These are phyloP conservation scores for Suillus luteus DNA, from an alignment of 768 basidiomycete species.

Conservation along the genomic window DNA sequence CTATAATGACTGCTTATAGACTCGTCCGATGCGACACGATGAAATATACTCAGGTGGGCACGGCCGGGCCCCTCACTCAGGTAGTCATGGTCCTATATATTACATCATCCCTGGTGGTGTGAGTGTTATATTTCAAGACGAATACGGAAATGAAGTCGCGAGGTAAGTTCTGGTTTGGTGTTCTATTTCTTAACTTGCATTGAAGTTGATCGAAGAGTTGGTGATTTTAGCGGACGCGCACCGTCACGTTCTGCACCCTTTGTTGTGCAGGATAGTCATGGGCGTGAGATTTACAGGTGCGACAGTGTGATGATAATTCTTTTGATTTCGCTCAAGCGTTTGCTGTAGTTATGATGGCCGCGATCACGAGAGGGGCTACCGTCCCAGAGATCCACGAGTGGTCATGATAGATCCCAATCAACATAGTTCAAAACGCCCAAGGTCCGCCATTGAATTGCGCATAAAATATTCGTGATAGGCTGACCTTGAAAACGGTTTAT, in stretches of 20 bases:
- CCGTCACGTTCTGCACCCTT: constrained; percentile 42
- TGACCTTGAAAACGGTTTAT: constrained; percentile 13
- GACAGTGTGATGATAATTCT: not conserved
- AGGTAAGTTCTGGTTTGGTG: constrained; percentile 40
- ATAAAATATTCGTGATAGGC: not conserved
- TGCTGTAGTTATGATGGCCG: constrained; percentile 29
- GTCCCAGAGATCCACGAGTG: constrained; percentile 29
- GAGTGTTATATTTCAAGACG: constrained; percentile 69
- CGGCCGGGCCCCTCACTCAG: constrained; percentile 23
- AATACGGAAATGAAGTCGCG: constrained; percentile 61
- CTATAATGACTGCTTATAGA: constrained; percentile 16
- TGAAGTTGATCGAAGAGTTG: constrained; percentile 42
- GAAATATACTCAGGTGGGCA: constrained; percentile 24
- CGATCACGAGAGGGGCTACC: constrained; percentile 25
- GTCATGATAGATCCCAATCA: constrained; percentile 27
- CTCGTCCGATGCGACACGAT: constrained; percentile 27
- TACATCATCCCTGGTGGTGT: constrained; percentile 69
- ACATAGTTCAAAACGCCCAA: constrained; percentile 14
- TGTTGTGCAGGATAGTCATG: constrained; percentile 60
- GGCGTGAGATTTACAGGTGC: constrained; percentile 60
- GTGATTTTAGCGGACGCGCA: constrained; percentile 44
- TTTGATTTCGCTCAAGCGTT: not conserved
- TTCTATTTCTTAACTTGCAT: not conserved
- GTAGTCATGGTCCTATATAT: constrained; percentile 39
- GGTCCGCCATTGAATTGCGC: constrained; percentile 21